Conservation (phyloP, 2,329 filamentous ascomycete species). For the Pseudopyricularia javanii region DNA sequence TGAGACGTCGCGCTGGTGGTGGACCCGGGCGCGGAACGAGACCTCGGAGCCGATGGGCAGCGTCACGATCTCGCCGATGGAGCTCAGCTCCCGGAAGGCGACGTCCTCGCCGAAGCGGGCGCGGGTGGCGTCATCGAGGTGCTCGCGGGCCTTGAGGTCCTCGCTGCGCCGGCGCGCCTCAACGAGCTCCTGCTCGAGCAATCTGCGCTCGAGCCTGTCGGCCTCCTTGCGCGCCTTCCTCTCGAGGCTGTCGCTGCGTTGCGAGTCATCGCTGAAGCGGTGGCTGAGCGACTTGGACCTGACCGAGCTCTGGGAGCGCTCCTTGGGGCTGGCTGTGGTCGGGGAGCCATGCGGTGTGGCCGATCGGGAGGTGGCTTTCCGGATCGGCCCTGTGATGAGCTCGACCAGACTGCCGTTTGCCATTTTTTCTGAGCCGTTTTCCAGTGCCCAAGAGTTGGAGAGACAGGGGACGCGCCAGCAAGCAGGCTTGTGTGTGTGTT, state of each 20-base stretch:
- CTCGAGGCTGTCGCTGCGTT: neutral
- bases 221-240: conserved; percentile 1
- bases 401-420: neutral
- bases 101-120: conserved; percentile 1
- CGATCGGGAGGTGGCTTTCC: neutral
- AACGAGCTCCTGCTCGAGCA: neutral
- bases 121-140: neutral
- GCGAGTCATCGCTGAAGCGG: neutral
- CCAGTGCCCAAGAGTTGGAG: no score
- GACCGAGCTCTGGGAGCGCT: neutral
- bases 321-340: neutral
- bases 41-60: conserved; percentile 40
- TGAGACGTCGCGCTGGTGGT: conserved; percentile 72
- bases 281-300: neutral
- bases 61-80: conserved; percentile 10
- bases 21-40: conserved; percentile 58
- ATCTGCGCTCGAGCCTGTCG: conserved; percentile 1
- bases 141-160: conserved; percentile 2
- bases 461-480: no score
- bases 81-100: conserved; percentile 1
- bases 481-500: no score
- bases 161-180: conserved; percentile 2
- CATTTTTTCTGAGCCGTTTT: neutral
- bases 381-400: neutral
- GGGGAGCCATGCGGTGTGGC: neutral